phyloP scores from a whole-genome alignment of 2,329 filamentous ascomycete species.

The Knufia fluminis region DNA sequence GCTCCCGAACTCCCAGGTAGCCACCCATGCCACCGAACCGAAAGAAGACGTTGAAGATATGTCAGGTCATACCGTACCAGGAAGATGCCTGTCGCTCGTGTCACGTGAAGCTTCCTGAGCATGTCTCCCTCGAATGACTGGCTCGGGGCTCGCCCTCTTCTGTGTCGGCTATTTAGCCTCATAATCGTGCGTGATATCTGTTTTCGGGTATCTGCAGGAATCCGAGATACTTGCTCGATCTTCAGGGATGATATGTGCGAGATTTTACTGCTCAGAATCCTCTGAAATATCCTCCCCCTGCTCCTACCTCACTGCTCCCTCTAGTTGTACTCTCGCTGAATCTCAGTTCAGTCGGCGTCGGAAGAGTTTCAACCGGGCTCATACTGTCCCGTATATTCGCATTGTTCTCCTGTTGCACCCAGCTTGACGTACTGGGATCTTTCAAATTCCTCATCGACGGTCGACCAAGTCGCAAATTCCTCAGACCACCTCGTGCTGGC shows the following conservation, averaged over 20 bases:
- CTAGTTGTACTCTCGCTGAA: constrained; percentile 8
- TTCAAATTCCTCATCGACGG: constrained; percentile 8
- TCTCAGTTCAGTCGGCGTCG: constrained; percentile 4
- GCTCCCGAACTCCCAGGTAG: not conserved
- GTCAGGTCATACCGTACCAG: not conserved
- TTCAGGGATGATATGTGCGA: not conserved
- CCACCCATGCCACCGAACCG: too few species aligned
- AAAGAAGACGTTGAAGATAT: not conserved
- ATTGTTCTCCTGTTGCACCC: not conserved
- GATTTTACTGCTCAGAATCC: not conserved
- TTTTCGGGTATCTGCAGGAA: not conserved
- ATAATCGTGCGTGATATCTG: not conserved
- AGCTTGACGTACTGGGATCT: constrained; percentile 5
- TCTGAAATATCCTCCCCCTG: constrained; percentile 8
- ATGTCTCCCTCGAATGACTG: too few species aligned
- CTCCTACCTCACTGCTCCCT: constrained; percentile 7
- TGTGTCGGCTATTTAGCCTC: not conserved
- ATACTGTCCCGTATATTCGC: not conserved
- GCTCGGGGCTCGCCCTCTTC: too few species aligned
- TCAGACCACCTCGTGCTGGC: not conserved
- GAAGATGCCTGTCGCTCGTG: not conserved
- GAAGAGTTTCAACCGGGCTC: constrained; percentile 1
- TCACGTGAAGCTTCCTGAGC: too few species aligned
- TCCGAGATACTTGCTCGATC: not conserved
- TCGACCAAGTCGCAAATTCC: constrained; percentile 7